Percentiles rank a stretch among this genome's conserved stretches.
These are phyloP conservation scores for Lepidium sativum DNA, from an alignment of 345 rosid genomes.

Conservation along the genomic window DNA sequence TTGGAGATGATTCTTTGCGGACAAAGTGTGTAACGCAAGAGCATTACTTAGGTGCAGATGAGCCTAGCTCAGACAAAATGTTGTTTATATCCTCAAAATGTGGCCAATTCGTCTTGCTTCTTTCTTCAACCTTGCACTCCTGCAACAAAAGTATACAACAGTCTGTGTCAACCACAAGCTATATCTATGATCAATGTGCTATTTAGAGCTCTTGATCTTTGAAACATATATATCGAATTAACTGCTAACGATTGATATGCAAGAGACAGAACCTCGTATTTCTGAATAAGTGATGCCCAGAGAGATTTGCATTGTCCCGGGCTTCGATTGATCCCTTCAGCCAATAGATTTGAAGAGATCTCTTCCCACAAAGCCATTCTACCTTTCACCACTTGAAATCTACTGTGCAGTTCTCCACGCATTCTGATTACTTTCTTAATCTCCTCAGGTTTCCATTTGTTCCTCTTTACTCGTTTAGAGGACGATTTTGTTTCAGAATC, in stretches of 20 bases:
- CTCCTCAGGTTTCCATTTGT: slow-evolving; percentile 93
- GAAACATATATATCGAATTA: background rate
- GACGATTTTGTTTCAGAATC: slow-evolving; percentile 38
- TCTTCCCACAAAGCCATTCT: slow-evolving; percentile 97
- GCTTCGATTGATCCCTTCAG: slow-evolving; percentile 28
- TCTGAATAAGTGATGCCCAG: slow-evolving; percentile 79
- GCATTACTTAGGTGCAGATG: slow-evolving; percentile 16
- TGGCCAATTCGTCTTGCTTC: slow-evolving; percentile 48
- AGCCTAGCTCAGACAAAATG: slow-evolving; percentile 45
- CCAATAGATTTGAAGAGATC: slow-evolving; percentile 51
- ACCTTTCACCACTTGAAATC: slow-evolving; percentile 71
- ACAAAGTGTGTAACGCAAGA: background rate
- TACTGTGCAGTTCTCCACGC: slow-evolving; percentile 58
- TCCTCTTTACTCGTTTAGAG: slow-evolving; percentile 41
- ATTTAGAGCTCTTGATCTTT: background rate
- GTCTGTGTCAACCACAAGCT: background rate
- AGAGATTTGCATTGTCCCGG: slow-evolving; percentile 87
- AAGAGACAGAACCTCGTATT: slow-evolving; percentile 61
- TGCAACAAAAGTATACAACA: slow-evolving; percentile 16
- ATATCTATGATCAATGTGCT: background rate
- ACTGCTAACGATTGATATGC: background rate
- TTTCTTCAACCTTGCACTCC: slow-evolving; percentile 49
- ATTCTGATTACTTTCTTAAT: slow-evolving; percentile 58
- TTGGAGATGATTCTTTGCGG: background rate
- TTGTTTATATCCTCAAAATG: slow-evolving; percentile 63